Evolutionary conservation across 2,329 filamentous ascomycete species (phyloP).

Genomic region (Aspergillus hiratsukae): DNA sequence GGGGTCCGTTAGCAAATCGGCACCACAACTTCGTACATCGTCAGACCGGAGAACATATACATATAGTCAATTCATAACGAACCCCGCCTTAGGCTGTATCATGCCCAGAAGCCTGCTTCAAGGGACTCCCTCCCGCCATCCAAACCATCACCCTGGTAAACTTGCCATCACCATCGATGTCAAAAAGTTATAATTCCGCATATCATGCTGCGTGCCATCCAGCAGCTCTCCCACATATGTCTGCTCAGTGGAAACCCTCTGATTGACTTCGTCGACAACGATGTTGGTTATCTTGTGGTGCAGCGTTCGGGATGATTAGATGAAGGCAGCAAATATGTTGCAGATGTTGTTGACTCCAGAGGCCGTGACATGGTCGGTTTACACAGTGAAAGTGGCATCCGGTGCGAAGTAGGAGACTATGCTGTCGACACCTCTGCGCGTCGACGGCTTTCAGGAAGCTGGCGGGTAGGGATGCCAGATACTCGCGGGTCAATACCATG

Average conservation of each 20-base stretch:
- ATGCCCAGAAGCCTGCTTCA: background rate
- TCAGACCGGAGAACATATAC: no score
- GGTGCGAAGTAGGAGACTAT: slow-evolving; percentile 1
- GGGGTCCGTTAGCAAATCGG: no score
- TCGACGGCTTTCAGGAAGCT: slow-evolving; percentile 4
- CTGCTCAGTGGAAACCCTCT: slow-evolving; percentile 5
- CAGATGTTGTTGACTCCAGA: slow-evolving; percentile 1
- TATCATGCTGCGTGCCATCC: background rate
- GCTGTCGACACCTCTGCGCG: background rate
- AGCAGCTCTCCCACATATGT: background rate
- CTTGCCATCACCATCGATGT: background rate
- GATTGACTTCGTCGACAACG: slow-evolving; percentile 1
- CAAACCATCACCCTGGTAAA: slow-evolving; percentile 2
- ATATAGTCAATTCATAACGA: no score
- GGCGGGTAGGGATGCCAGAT: background rate
- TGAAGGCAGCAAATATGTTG: background rate
- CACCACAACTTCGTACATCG: no score
- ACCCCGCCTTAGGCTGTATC: no score
- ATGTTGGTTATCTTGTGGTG: background rate
- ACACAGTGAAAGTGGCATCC: slow-evolving; percentile 4
- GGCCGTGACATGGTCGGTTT: slow-evolving; percentile 1
- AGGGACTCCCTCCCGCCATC: slow-evolving; percentile 6
- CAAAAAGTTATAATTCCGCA: slow-evolving; percentile 10
- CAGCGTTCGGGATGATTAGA: background rate
- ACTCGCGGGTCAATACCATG: background rate